These are phyloP conservation scores for Malus orientalis DNA, from an alignment of 306 rosid genomes.

Conservation along the genomic window DNA sequence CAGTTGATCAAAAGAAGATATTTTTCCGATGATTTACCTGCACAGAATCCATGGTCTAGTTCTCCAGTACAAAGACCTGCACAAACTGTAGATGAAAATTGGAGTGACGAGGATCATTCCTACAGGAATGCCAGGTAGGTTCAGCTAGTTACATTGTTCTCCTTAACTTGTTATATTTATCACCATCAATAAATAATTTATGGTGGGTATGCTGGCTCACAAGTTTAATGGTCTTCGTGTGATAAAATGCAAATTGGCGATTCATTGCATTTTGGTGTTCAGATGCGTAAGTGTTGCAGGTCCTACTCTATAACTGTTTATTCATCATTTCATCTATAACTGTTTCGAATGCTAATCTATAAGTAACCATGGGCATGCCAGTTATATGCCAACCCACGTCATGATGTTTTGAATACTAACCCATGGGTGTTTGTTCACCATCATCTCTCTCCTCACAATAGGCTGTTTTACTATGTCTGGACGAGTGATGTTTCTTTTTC, in stretches of 20 bases:
- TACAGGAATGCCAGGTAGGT: slow-evolving; percentile 51
- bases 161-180: not conserved
- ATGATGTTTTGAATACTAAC: not conserved
- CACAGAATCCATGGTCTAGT: slow-evolving; percentile 57
- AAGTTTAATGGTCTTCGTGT: not conserved
- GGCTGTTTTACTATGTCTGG: not conserved
- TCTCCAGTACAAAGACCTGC: slow-evolving; percentile 49
- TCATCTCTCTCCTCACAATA: not conserved
- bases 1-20: slow-evolving; percentile 93
- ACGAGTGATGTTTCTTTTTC: not conserved
- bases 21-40: slow-evolving; percentile 72
- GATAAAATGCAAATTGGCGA: not conserved
- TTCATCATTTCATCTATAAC: not conserved
- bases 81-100: slow-evolving; percentile 65
- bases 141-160: not conserved
- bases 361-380: not conserved
- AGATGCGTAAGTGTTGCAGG: not conserved
- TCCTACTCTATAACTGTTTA: not conserved
- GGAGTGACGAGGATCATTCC: slow-evolving; percentile 55
- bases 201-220: not conserved
- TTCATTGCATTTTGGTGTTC: not conserved
- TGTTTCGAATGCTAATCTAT: not conserved
- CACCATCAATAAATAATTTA: not conserved
- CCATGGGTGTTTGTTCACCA: not conserved
- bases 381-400: not conserved